A percentile compares a stretch with the other conserved stretches of the same genome.
These are phyloP conservation scores for Schoenoplectus tabernaemontani DNA, from an alignment of 202 grass and related monocot species.

Conservation along the genomic window DNA sequence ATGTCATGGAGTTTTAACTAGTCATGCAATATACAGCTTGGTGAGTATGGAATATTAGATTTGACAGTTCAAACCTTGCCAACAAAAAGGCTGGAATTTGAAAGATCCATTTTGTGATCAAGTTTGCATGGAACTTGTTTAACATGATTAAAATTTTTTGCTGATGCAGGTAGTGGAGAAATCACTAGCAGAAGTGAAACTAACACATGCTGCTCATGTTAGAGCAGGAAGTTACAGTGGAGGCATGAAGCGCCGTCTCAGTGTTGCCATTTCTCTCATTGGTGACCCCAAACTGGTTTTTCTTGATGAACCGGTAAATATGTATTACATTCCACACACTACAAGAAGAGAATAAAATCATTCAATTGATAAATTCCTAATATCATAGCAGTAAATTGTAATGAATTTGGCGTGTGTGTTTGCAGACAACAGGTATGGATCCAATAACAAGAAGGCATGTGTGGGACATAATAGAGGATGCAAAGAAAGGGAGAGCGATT, in stretches of 20 bases:
- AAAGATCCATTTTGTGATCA: not conserved
- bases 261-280: conserved; percentile 90
- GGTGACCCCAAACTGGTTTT: conserved; percentile 93
- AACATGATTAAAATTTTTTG: not conserved
- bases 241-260: conserved; percentile 91
- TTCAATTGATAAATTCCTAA: not conserved
- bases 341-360: not conserved
- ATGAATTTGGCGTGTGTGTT: not conserved
- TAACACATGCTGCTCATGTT: conserved; percentile 64
- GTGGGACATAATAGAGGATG: conserved; percentile 95
- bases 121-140: not conserved
- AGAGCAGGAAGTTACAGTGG: conserved; percentile 92
- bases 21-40: not conserved
- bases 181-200: conserved; percentile 86
- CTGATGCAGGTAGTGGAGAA: conserved; percentile 51
- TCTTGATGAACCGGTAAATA: conserved; percentile 81
- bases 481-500: conserved; percentile 96
- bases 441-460: conserved; percentile 96
- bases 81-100: not conserved
- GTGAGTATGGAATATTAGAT: not conserved
- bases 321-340: not conserved
- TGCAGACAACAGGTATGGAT: conserved; percentile 97
- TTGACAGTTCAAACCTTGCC: not conserved
- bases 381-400: conserved; percentile 14
- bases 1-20: not conserved